phyloP scores from a whole-genome alignment of 73 alveolate species.

The Tetrahymena thermophila region DNA sequence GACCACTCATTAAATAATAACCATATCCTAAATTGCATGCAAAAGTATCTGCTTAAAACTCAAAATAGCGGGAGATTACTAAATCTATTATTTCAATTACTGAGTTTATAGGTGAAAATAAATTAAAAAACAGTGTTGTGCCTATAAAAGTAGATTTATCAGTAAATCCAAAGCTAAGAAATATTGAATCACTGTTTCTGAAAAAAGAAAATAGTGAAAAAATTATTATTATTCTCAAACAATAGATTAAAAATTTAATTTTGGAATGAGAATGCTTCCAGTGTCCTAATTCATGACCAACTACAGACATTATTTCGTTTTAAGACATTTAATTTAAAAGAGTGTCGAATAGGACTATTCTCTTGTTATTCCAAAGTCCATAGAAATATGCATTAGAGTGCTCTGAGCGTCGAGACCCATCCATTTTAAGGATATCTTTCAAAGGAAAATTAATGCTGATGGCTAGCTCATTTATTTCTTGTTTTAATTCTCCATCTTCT shows the following conservation, averaged over 20 bases:
- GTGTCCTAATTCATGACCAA: slow-evolving; percentile 96
- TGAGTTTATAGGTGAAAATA: slow-evolving; percentile 60
- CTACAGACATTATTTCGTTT: slow-evolving; percentile 82
- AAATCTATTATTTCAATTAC: slow-evolving; percentile 43
- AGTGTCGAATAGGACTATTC: slow-evolving; percentile 90
- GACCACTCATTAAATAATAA: slow-evolving; percentile 5
- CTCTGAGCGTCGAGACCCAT: slow-evolving; percentile 72
- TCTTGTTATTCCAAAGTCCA: slow-evolving; percentile 84
- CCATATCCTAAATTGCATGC: slow-evolving; percentile 37
- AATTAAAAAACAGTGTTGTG: slow-evolving; percentile 59
- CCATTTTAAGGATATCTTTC: slow-evolving; percentile 77
- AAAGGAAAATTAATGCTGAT: slow-evolving; percentile 73
- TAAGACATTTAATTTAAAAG: slow-evolving; percentile 52
- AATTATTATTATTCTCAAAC: slow-evolving; percentile 47
- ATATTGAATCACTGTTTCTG: slow-evolving; percentile 39
- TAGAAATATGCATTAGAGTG: slow-evolving; percentile 93
- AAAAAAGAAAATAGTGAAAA: slow-evolving; percentile 28
- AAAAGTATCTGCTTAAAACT: slow-evolving; percentile 66
- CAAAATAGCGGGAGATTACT: slow-evolving; percentile 53
- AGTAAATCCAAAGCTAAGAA: slow-evolving; percentile 76
- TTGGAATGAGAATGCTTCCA: slow-evolving; percentile 79
- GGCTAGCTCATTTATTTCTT: slow-evolving; percentile 67
- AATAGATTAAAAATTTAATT: slow-evolving; percentile 38
- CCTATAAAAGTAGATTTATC: slow-evolving; percentile 44
- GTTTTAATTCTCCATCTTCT: slow-evolving; percentile 72